phyloP scores from a whole-genome alignment of 2,329 filamentous ascomycete genomes.

The Xylaria sp. region DNA sequence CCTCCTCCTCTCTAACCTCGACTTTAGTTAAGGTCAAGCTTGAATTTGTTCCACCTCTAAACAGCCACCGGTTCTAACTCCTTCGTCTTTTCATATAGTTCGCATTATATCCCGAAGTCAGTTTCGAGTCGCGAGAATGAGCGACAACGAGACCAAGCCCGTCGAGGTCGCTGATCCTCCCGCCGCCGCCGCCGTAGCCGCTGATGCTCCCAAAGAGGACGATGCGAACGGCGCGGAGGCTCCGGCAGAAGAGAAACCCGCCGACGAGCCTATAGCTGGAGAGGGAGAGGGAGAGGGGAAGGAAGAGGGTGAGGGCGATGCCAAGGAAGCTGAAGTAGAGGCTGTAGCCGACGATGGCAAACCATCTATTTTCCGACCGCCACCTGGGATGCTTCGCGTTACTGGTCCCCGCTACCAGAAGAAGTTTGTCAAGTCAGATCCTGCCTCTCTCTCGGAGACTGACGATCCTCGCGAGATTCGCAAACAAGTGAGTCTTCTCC shows the following conservation, averaged over 20 bases:
- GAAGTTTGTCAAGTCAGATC: conserved; percentile 76
- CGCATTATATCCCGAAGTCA: neutral
- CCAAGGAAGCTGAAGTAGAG: conserved; percentile 40
- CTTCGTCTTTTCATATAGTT: neutral
- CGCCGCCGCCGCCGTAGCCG: conserved; percentile 32
- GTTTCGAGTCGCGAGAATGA: conserved; percentile 42
- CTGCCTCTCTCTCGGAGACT: conserved; percentile 73
- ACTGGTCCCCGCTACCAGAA: conserved; percentile 51
- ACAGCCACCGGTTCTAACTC: neutral
- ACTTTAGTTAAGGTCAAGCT: neutral
- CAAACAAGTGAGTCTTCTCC: conserved; percentile 72
- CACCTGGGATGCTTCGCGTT: conserved; percentile 58
- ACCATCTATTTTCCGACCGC: conserved; percentile 39
- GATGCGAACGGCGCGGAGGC: conserved; percentile 23
- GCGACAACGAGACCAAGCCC: conserved; percentile 50
- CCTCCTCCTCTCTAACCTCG: conserved; percentile 29
- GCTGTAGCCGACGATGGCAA: conserved; percentile 42
- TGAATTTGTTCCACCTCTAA: conserved; percentile 1
- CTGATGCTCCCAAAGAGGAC: conserved; percentile 26
- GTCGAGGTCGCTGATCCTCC: conserved; percentile 48
- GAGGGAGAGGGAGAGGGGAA: conserved; percentile 21
- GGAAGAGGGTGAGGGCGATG: conserved; percentile 38
- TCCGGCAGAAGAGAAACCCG: conserved; percentile 27
- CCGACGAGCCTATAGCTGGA: conserved; percentile 24
- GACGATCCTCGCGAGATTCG: conserved; percentile 84